Percentiles rank a stretch among this genome's conserved stretches.
Conservation (phyloP, 2,329 filamentous ascomycete species). For the Hypoxylon sp. region DNA sequence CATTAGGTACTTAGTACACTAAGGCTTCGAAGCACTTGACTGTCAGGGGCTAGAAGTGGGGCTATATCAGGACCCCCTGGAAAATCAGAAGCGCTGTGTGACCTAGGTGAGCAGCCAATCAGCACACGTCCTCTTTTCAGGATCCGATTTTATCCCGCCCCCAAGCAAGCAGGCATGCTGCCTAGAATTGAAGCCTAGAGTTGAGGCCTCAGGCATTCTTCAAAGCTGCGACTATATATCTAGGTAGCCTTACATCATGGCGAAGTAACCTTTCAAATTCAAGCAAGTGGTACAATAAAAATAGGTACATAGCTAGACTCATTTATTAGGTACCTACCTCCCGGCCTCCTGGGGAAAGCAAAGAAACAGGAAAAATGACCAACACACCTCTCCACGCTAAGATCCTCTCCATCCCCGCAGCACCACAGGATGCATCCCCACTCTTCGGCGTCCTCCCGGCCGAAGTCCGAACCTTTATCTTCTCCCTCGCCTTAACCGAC, state of each 20-base stretch:
- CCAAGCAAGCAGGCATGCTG: neutral
- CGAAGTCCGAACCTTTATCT: slow-evolving; percentile 22
- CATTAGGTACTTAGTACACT: too few relatives aligned
- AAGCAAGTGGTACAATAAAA: neutral
- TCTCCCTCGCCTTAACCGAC: slow-evolving; percentile 19
- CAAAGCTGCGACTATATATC: neutral
- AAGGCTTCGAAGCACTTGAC: too few relatives aligned
- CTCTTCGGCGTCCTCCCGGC: slow-evolving; percentile 18
- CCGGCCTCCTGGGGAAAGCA: too few relatives aligned
- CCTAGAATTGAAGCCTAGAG: neutral
- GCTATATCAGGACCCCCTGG: too few relatives aligned
- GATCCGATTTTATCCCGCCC: neutral
- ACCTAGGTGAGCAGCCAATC: slow-evolving; percentile 1
- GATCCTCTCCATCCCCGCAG: slow-evolving; percentile 19
- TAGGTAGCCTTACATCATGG: neutral
- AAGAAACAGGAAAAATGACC: neutral
- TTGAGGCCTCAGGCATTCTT: neutral
- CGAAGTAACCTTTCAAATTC: neutral
- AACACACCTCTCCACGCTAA: slow-evolving; percentile 7
- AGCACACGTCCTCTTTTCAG: neutral
- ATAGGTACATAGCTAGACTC: neutral
- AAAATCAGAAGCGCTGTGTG: too few relatives aligned
- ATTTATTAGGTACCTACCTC: neutral
- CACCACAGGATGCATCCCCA: slow-evolving; percentile 17
- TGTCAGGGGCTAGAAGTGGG: too few relatives aligned